Percentiles rank a stretch among this genome's conserved stretches.
Conservation (phyloP, 2,329 filamentous ascomycete genomes). For the Aspergillus versicolor region DNA sequence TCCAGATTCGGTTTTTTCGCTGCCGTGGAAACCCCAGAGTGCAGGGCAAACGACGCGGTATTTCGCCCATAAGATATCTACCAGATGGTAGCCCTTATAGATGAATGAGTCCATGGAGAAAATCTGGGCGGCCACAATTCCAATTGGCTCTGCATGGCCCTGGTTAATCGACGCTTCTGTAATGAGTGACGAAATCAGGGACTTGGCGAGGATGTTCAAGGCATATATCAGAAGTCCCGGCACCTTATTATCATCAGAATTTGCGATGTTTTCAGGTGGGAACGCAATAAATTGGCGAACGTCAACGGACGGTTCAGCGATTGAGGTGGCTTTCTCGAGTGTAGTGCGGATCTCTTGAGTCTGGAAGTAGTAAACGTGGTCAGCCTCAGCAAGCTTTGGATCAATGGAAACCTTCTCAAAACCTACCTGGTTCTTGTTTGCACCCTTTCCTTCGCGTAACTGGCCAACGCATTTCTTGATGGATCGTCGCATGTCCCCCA, state of each 20-base stretch:
- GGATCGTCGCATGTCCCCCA: constrained; percentile 70
- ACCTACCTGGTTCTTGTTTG: constrained; percentile 59
- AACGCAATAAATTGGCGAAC: constrained; percentile 55
- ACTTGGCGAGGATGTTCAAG: constrained; percentile 74
- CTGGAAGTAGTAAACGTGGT: constrained; percentile 16
- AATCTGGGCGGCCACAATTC: constrained; percentile 71
- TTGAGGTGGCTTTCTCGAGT: constrained; percentile 56
- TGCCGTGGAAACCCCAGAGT: constrained; percentile 78
- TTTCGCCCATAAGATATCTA: constrained; percentile 86
- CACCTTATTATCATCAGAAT: constrained; percentile 50
- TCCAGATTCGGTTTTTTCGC: constrained; percentile 69
- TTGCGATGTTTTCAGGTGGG: constrained; percentile 38
- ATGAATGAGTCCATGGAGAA: constrained; percentile 69
- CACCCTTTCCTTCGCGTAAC: constrained; percentile 60
- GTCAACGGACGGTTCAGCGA: constrained; percentile 56
- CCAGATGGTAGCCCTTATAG: constrained; percentile 66
- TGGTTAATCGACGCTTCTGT: constrained; percentile 65
- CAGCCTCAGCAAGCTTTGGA: constrained; percentile 5
- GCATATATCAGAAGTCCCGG: constrained; percentile 71
- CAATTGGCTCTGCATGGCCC: constrained; percentile 71
- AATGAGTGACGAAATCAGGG: constrained; percentile 67
- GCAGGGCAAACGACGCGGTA: constrained; percentile 77
- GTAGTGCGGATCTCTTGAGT: constrained; percentile 49
- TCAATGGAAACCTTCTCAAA: neutral
- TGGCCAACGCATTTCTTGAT: constrained; percentile 74